phyloP scores from a whole-genome alignment of 371 early-diverging fungal species.

The Rhizopus delemar region DNA sequence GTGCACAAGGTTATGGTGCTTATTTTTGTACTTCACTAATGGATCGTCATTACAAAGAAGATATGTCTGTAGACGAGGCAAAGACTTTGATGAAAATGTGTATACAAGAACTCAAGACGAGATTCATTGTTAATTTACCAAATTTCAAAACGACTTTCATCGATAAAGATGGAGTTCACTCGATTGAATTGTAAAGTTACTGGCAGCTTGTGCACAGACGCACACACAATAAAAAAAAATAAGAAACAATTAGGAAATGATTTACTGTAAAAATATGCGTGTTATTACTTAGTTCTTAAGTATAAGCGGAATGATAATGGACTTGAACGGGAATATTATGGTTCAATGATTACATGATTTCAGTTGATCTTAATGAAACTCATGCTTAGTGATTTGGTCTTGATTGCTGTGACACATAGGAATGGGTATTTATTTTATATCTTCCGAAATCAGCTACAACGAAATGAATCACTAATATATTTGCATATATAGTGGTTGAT shows the following conservation, averaged over 20 bases:
- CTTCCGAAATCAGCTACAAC: slow-evolving; percentile 67
- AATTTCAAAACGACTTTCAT: slow-evolving; percentile 83
- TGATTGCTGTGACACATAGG: slow-evolving; percentile 86
- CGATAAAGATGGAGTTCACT: slow-evolving; percentile 81
- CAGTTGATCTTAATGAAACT: slow-evolving; percentile 71
- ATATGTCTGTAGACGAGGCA: slow-evolving; percentile 84
- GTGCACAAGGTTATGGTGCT: slow-evolving; percentile 91
- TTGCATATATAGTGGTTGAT: slow-evolving; percentile 34
- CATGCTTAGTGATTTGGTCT: slow-evolving; percentile 76
- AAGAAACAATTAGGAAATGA: slow-evolving; percentile 6
- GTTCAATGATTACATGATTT: slow-evolving; percentile 65
- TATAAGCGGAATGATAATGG: slow-evolving; percentile 75
- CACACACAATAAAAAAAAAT: too few relatives aligned
- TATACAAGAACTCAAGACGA: slow-evolving; percentile 79
- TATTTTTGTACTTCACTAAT: slow-evolving; percentile 90
- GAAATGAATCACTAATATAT: slow-evolving; percentile 84
- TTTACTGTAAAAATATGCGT: slow-evolving; percentile 48
- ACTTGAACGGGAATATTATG: slow-evolving; percentile 72
- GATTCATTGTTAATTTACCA: slow-evolving; percentile 87
- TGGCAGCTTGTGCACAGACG: too few relatives aligned
- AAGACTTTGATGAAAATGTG: slow-evolving; percentile 81
- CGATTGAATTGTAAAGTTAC: slow-evolving; percentile 47
- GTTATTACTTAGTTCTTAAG: slow-evolving; percentile 76
- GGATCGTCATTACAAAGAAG: slow-evolving; percentile 90
- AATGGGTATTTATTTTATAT: slow-evolving; percentile 79